Evolutionary conservation across 1,284 basidiomycete genomes (phyloP), one percentile per base, ranked within the genome.

Genomic region (Veloporphyrellus conicus): DNA sequence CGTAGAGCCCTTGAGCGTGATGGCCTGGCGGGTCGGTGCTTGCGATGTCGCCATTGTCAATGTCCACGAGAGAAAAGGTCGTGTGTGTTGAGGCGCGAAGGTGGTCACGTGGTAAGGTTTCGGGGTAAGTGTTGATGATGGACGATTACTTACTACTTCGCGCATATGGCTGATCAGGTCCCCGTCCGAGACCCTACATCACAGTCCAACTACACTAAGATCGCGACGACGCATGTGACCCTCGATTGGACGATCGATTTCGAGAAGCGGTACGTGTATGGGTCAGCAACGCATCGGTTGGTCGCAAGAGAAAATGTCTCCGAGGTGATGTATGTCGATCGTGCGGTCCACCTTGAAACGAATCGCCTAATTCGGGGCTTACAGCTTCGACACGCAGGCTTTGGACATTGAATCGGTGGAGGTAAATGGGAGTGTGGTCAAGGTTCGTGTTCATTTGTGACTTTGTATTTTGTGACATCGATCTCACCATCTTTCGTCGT

Each of bases 1-100:
- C 1, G 92, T 93, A 0, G 92, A 96, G 1, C 96, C 96, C 64
- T 97, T 95, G 68, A 99, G 85, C 1, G 92, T 94, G 58, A 96
- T 94, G 5, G 85, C 80, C 54, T 88, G 84, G 36, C 80, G 78
- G 18, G 79, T 80, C 6, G 72, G 74, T 45, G 81, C 79, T 71
- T 88, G 85, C 60, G 78, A 85, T 5, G 80, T 76, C 12, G 70
- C 61, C 73, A 76, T 76, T 11, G 35, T 37, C 19, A 19, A 22
- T n/a, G 45, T 35, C n/a, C n/a, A n/a, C n/a, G n/a, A n/a, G n/a
- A n/a, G n/a, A n/a, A n/a, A n/a, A n/a, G n/a, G n/a, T n/a, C n/a
- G n/a, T n/a, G n/a, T n/a, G n/a, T n/a, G n/a, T n/a, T n/a, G n/a
- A n/a, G n/a, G n/a, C n/a, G n/a, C n/a, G n/a, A n/a, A n/a, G n/a